phyloP scores from a whole-genome alignment of 148 eudicot genomes.

The Vaccinium vitisidaea region DNA sequence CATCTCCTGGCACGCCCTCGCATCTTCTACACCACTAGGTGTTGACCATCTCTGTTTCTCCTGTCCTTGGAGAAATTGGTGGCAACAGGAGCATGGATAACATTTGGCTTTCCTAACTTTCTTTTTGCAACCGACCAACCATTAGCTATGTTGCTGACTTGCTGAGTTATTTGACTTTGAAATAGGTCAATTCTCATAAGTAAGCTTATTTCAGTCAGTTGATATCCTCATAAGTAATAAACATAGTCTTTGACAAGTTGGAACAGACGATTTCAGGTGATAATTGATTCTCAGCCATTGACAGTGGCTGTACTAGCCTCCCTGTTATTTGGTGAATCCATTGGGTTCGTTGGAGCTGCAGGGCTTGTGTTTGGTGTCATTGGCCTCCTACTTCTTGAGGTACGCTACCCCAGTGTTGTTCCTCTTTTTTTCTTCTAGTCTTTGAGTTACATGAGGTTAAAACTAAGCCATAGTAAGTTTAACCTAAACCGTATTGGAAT shows the following conservation, averaged over 20 bases:
- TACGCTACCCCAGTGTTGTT: constrained; percentile 15
- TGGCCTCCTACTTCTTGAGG: constrained; percentile 98
- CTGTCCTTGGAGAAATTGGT: too few species aligned
- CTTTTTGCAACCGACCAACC: background rate
- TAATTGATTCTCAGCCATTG: constrained; percentile 97
- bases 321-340: constrained; percentile 88
- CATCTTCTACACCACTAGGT: too few species aligned
- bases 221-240: constrained; percentile 2
- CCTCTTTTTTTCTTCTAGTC: background rate
- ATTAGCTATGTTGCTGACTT: background rate
- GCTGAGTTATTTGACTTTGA: background rate
- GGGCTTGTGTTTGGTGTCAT: constrained; percentile 92
- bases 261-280: constrained; percentile 64
- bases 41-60: too few species aligned
- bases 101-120: background rate
- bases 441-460: background rate
- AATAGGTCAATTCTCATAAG: background rate
- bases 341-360: constrained; percentile 81
- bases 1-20: too few species aligned
- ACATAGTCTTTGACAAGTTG: constrained; percentile 18
- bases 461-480: background rate
- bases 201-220: background rate
- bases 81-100: background rate
- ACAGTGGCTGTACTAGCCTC: constrained; percentile 94
- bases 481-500: background rate